Conservation (phyloP, 169 alveolate genomes). For the Plasmodium blacklocki region DNA sequence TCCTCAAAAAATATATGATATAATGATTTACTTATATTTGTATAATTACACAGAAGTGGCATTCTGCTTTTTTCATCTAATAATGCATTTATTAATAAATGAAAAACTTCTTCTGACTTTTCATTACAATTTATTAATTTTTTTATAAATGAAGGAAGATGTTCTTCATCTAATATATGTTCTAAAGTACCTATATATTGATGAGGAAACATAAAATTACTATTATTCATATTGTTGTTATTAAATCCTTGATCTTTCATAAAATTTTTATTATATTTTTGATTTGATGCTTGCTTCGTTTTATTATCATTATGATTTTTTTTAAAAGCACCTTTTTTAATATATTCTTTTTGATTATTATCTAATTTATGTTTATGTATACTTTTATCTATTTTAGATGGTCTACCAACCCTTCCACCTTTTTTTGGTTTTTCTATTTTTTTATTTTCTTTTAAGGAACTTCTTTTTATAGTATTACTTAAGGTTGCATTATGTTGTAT, state of each 20-base stretch:
- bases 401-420: conserved; percentile 69
- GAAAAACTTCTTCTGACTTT: conserved; percentile 61
- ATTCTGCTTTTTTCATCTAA: conserved; percentile 11
- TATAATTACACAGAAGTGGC: conserved; percentile 30
- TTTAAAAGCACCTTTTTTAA: neutral
- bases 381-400: conserved; percentile 13
- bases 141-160: conserved; percentile 25
- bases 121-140: conserved; percentile 44
- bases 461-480: conserved; percentile 4
- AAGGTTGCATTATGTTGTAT: neutral
- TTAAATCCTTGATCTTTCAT: conserved; percentile 1
- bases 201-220: neutral
- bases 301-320: neutral
- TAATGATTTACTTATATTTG: conserved; percentile 49
- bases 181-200: conserved; percentile 11
- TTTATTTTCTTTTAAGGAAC: conserved; percentile 43
- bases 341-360: no score
- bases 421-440: conserved; percentile 32
- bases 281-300: conserved; percentile 4
- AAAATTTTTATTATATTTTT: conserved; percentile 31
- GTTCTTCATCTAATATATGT: conserved; percentile 54
- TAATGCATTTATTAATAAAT: conserved; percentile 17
- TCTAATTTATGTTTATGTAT: no score
- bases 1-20: conserved; percentile 21
- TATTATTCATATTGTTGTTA: conserved; percentile 1